Percentiles rank a stretch among this genome's conserved stretches.
phyloP scores from a whole-genome alignment of 192 early-diverging fungal genomes.

The Thamnidium elegans region DNA sequence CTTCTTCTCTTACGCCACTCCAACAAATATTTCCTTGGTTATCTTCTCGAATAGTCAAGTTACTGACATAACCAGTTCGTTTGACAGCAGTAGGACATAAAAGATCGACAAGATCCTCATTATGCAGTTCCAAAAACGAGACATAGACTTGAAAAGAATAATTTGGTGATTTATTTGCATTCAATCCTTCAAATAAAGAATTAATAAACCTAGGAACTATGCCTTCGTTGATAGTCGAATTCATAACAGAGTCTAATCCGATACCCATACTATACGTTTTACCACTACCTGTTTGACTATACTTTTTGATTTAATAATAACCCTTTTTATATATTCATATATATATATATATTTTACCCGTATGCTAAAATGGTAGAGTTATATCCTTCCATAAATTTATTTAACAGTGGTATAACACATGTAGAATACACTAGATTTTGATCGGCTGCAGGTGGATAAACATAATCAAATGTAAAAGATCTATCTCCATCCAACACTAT shows the following conservation, averaged over 20 bases:
- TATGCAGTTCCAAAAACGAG: slow-evolving; percentile 95
- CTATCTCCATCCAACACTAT: slow-evolving; percentile 57
- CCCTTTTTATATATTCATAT: neutral
- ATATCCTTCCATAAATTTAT: slow-evolving; percentile 75
- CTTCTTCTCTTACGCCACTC: slow-evolving; percentile 79
- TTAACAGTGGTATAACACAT: slow-evolving; percentile 57
- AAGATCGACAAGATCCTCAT: slow-evolving; percentile 94
- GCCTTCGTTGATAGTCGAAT: slow-evolving; percentile 12
- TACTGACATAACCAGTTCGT: slow-evolving; percentile 1
- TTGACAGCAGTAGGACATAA: slow-evolving; percentile 39
- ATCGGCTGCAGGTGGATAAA: slow-evolving; percentile 51
- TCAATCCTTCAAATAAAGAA: slow-evolving; percentile 49
- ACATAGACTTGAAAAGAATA: slow-evolving; percentile 52
- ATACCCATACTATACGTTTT: slow-evolving; percentile 97
- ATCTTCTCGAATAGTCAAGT: slow-evolving; percentile 69
- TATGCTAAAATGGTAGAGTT: slow-evolving; percentile 92
- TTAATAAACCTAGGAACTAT: slow-evolving; percentile 70
- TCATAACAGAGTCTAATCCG: slow-evolving; percentile 38
- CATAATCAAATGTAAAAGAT: slow-evolving; percentile 70
- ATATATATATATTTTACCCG: slow-evolving; percentile 47
- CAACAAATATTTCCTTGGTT: slow-evolving; percentile 81
- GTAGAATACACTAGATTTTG: slow-evolving; percentile 59
- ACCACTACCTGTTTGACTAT: slow-evolving; percentile 84
- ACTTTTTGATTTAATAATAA: neutral
- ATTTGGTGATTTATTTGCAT: slow-evolving; percentile 33